Base-by-base conservation (phyloP, 176 grass and related monocot species). In the Eleusine coracana region DNA sequence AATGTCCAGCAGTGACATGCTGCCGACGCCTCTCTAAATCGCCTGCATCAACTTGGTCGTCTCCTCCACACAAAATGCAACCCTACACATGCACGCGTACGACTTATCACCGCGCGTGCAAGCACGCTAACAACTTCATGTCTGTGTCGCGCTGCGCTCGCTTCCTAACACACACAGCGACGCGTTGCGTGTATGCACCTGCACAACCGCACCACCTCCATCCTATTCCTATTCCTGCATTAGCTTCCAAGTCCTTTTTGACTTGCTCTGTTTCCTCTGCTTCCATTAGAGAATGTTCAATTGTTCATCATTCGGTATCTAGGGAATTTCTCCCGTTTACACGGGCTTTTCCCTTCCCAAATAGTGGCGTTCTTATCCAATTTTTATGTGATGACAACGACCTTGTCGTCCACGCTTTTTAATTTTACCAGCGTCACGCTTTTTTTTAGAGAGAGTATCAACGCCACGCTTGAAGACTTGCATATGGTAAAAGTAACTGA, bases 251-350 rank as follows among this genome's bases (percentile, higher is more conserved):
- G 17, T 56, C 52, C 52, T 83, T 83, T 83, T 88, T 88, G 80
- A 83, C 86, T 88, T 1, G 66, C 41, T 51, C 58, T 25, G n/a
- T 34, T 21, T 31, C 1, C 25, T 71, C 64, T 76, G 38, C 64
- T 34, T 34, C 31, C 31, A 34, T 34, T 34, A 34, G 31, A 34
- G 31, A 34, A 34, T 34, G 31, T 34, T 41, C 61, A 5, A 56
- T 7, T 72, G 75, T 66, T 83, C 74, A 72, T 31, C 45, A 15
- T 52, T 74, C 60, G 23, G 42, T 4, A 76, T 40, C 54, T 2
- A 48, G 56, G 74, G 86, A 73, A 79, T 88, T 83, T 88, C 86
- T 71, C 9, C 68, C 25, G 86, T 88, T 83, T 78, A 83, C 80
- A 83, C 38, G 58, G 67, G 8, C 86, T 73, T 83, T 83, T 23